Evolutionary conservation across 805 yeast species (phyloP).

Genomic region (Brettanomyces bruxellensis): DNA sequence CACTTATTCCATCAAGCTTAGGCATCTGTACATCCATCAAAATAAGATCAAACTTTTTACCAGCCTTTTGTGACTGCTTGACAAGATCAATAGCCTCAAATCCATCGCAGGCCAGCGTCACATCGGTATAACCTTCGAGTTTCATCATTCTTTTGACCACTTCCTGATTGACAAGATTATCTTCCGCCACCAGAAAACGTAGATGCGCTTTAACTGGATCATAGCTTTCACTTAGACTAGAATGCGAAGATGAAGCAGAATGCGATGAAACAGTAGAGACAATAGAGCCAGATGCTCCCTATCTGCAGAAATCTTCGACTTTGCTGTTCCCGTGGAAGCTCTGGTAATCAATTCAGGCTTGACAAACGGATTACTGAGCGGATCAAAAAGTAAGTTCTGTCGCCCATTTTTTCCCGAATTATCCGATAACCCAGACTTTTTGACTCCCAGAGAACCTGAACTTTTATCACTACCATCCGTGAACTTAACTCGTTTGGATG

Average conservation of each 20-base stretch:
- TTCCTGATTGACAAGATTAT: conserved; percentile 88
- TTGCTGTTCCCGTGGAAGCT: conserved; percentile 46
- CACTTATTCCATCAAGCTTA: conserved; percentile 76
- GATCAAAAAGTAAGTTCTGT: not conserved
- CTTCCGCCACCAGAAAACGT: conserved; percentile 82
- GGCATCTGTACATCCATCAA: conserved; percentile 99
- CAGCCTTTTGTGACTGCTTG: conserved; percentile 33
- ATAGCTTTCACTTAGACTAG: conserved; percentile 13
- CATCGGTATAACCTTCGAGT: conserved; percentile 66
- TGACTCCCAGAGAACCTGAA: not conserved
- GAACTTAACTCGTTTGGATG: conserved; percentile 42
- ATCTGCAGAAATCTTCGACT: conserved; percentile 3
- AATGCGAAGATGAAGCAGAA: not conserved
- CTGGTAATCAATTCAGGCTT: conserved; percentile 37
- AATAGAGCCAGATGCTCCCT: not conserved
- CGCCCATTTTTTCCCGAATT: not conserved
- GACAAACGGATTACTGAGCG: conserved; percentile 17
- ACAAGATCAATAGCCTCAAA: conserved; percentile 74
- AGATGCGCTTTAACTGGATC: conserved; percentile 8
- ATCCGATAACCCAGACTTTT: not conserved
- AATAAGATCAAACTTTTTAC: conserved; percentile 53
- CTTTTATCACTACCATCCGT: conserved; percentile 4
- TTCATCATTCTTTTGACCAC: conserved; percentile 83
- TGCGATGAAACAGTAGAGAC: not conserved
- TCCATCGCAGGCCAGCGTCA: conserved; percentile 84